Percentiles rank a stretch among this genome's conserved stretches.
These are phyloP conservation scores for Cladosporium colombiae DNA, from an alignment of 2,329 filamentous ascomycete genomes.

Conservation along the genomic window DNA sequence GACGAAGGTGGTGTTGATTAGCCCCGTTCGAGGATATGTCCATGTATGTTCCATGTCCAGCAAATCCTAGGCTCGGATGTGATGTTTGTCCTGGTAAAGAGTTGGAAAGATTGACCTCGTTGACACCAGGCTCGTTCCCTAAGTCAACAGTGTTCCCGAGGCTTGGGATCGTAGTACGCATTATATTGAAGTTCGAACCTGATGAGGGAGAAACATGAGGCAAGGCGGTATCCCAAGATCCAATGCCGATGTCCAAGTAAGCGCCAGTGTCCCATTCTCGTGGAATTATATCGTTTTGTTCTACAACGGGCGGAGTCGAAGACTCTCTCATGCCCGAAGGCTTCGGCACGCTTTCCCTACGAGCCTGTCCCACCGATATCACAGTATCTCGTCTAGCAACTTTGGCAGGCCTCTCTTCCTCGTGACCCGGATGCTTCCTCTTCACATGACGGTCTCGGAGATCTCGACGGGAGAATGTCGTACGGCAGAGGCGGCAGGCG, in stretches of 20 bases:
- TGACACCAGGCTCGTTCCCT: not conserved
- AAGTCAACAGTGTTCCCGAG: not conserved
- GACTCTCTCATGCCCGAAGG: not conserved
- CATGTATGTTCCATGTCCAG: not conserved
- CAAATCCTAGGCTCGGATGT: not conserved
- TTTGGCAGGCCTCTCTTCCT: constrained; percentile 30
- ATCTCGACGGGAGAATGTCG: constrained; percentile 46
- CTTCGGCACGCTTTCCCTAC: not conserved
- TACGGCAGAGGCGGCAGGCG: constrained; percentile 41
- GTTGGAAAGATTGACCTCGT: not conserved
- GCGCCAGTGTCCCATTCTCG: not conserved
- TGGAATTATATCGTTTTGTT: not conserved
- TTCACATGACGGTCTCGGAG: constrained; percentile 46
- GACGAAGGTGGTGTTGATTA: not conserved
- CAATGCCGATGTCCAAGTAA: not conserved
- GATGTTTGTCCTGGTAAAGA: not conserved
- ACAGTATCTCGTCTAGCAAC: constrained; percentile 9
- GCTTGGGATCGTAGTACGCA: not conserved
- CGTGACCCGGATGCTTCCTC: constrained; percentile 39
- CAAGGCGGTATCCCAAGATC: not conserved
- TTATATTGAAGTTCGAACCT: not conserved
- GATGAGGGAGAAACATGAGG: not conserved
- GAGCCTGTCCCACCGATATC: not conserved
- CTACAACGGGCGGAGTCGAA: not conserved
- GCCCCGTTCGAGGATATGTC: not conserved